Evolutionary conservation across 192 early-diverging fungal species (phyloP).

Genomic region (Phlyctochytrium bullatum): DNA sequence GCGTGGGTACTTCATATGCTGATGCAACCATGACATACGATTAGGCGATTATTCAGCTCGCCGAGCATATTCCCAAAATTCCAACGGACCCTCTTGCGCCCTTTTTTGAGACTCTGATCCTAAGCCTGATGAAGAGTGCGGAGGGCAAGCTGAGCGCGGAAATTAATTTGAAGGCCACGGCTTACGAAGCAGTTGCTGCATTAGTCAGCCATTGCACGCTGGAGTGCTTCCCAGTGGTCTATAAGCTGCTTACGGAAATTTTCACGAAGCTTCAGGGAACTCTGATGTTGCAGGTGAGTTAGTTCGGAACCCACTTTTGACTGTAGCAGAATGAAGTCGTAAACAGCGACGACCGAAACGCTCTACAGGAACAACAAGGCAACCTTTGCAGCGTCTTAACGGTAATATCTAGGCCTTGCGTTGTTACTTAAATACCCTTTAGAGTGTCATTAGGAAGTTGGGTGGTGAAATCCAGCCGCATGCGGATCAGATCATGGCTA

Average conservation of each 20-base stretch:
- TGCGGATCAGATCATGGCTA: constrained; percentile 89
- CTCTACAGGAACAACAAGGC: constrained; percentile 83
- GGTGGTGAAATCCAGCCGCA: constrained; percentile 68
- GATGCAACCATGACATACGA: no score
- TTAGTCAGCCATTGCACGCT: constrained; percentile 58
- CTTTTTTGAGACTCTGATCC: constrained; percentile 83
- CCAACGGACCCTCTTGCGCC: constrained; percentile 65
- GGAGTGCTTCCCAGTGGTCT: constrained; percentile 77
- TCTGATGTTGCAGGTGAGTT: constrained; percentile 52
- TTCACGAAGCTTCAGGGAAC: constrained; percentile 79
- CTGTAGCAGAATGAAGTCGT: constrained; percentile 68
- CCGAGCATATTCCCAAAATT: constrained; percentile 71
- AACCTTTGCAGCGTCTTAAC: constrained; percentile 91
- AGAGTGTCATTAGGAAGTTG: constrained; percentile 77
- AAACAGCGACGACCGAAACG: constrained; percentile 76
- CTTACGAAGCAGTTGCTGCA: constrained; percentile 90
- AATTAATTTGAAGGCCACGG: constrained; percentile 83
- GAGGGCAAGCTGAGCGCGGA: constrained; percentile 62
- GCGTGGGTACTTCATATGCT: constrained; percentile 68
- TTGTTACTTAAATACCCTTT: background rate
- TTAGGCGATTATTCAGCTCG: constrained; percentile 78
- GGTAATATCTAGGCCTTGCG: constrained; percentile 32
- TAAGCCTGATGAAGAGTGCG: constrained; percentile 50
- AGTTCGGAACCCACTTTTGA: constrained; percentile 7
- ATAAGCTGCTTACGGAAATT: constrained; percentile 69